phyloP scores from a whole-genome alignment of 352 stramenopile genomes.

The Lagenidium sp. region DNA sequence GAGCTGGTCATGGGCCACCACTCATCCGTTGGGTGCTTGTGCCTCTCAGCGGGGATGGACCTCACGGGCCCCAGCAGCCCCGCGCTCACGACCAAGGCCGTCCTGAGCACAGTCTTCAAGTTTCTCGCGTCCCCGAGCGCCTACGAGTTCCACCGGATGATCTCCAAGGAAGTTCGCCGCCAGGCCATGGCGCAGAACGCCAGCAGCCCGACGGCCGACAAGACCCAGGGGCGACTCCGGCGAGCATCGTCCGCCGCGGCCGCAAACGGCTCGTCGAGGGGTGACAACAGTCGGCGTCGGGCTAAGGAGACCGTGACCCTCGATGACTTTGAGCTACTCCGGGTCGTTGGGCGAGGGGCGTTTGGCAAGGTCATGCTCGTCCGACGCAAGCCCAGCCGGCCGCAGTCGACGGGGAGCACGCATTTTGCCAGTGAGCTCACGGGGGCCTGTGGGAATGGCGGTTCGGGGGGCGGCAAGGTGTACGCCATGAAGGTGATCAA shows the following conservation, averaged over 20 bases:
- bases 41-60: conserved; percentile 62
- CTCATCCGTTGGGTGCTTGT: conserved; percentile 55
- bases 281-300: not conserved
- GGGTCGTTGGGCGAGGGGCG: conserved; percentile 95
- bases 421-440: not conserved
- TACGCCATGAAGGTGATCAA: conserved; percentile 93
- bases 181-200: conserved; percentile 34
- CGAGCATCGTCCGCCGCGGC: not conserved
- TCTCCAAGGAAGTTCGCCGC: conserved; percentile 34
- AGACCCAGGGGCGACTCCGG: not conserved
- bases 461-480: conserved; percentile 27
- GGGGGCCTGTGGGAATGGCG: not conserved
- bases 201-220: conserved; percentile 3
- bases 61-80: conserved; percentile 38
- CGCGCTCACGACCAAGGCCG: conserved; percentile 58
- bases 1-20: not conserved
- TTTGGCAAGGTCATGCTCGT: conserved; percentile 95
- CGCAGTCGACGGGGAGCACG: not conserved
- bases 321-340: conserved; percentile 96
- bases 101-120: conserved; percentile 73
- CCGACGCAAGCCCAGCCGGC: conserved; percentile 31
- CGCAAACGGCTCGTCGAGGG: not conserved
- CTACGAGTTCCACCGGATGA: conserved; percentile 68
- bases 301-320: conserved; percentile 63
- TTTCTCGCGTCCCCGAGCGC: conserved; percentile 69